Percentiles rank a stretch among this genome's conserved stretches.
These are phyloP conservation scores for Seiridium cupressi DNA, from an alignment of 2,329 filamentous ascomycete species.

Conservation along the genomic window DNA sequence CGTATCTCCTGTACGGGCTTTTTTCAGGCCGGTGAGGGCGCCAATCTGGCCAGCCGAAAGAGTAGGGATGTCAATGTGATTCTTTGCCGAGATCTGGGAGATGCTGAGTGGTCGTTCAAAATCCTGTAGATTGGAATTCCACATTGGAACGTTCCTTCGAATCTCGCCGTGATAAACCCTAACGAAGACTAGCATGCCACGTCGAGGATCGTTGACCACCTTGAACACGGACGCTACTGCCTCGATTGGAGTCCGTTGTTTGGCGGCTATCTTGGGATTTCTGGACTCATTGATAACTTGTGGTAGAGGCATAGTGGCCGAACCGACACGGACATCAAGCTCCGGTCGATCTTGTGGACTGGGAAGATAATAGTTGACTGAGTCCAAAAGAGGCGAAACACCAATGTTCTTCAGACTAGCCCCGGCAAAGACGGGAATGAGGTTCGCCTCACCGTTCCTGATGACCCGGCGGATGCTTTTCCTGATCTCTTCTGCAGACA, in stretches of 20 bases:
- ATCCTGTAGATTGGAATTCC: conserved; percentile 82
- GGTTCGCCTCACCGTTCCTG: conserved; percentile 62
- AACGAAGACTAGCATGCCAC: conserved; percentile 87
- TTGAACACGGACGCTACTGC: conserved; percentile 80
- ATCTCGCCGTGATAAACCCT: conserved; percentile 86
- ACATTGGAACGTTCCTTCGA: conserved; percentile 70
- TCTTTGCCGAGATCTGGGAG: conserved; percentile 85
- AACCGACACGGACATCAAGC: conserved; percentile 69
- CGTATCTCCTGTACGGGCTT: conserved; percentile 91
- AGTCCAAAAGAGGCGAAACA: conserved; percentile 87
- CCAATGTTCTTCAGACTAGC: conserved; percentile 94
- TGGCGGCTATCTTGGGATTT: conserved; percentile 25
- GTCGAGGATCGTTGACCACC: conserved; percentile 82
- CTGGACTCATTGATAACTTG: conserved; percentile 34
- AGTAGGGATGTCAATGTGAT: conserved; percentile 78
- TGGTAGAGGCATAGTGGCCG: conserved; percentile 43
- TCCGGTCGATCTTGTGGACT: conserved; percentile 78
- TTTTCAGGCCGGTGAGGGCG: conserved; percentile 85
- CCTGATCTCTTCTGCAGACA: conserved; percentile 66
- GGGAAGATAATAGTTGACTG: conserved; percentile 83
- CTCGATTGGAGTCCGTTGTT: conserved; percentile 34
- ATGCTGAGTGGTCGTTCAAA: conserved; percentile 79
- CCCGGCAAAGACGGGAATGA: conserved; percentile 86
- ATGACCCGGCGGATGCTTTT: conserved; percentile 73
- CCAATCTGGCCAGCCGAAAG: conserved; percentile 89